These are phyloP conservation scores for Colletotrichum eleusines DNA, from an alignment of 2,329 filamentous ascomycete species.

Conservation along the genomic window DNA sequence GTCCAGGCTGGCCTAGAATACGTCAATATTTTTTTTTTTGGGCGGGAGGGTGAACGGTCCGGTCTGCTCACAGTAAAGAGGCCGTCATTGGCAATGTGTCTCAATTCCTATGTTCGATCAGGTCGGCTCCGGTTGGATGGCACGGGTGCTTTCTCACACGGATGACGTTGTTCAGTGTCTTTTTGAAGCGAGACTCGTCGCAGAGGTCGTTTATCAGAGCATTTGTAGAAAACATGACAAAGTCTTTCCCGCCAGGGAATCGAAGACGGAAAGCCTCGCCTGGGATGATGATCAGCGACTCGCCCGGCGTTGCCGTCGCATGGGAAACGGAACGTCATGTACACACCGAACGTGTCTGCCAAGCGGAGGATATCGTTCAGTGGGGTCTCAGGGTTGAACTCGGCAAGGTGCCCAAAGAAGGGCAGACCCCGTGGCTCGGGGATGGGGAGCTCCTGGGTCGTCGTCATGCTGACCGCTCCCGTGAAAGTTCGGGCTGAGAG, in stretches of 20 bases:
- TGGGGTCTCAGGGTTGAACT: slow-evolving; percentile 72
- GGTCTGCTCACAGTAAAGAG: slow-evolving; percentile 42
- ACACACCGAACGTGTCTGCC: slow-evolving; percentile 73
- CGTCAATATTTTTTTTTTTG: background rate
- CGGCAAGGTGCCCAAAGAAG: slow-evolving; percentile 73
- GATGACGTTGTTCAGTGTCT: slow-evolving; percentile 64
- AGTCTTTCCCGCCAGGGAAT: slow-evolving; percentile 57
- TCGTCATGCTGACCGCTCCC: slow-evolving; percentile 45
- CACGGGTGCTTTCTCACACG: slow-evolving; percentile 2
- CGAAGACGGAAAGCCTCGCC: slow-evolving; percentile 72
- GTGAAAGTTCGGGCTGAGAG: too few relatives aligned
- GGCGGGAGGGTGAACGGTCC: background rate
- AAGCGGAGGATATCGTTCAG: slow-evolving; percentile 67
- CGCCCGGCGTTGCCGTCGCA: background rate
- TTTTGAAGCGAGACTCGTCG: slow-evolving; percentile 75
- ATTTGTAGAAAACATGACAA: slow-evolving; percentile 64
- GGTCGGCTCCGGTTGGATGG: background rate
- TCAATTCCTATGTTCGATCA: slow-evolving; percentile 57
- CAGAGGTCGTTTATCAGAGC: slow-evolving; percentile 73
- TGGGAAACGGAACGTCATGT: background rate
- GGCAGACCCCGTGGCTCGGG: slow-evolving; percentile 71
- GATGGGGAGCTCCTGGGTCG: slow-evolving; percentile 38
- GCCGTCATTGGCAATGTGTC: slow-evolving; percentile 64
- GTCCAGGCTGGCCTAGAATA: slow-evolving; percentile 32
- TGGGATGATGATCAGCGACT: slow-evolving; percentile 43